phyloP scores from a whole-genome alignment of 2,329 filamentous ascomycete genomes.

The Ilyonectria destructans region DNA sequence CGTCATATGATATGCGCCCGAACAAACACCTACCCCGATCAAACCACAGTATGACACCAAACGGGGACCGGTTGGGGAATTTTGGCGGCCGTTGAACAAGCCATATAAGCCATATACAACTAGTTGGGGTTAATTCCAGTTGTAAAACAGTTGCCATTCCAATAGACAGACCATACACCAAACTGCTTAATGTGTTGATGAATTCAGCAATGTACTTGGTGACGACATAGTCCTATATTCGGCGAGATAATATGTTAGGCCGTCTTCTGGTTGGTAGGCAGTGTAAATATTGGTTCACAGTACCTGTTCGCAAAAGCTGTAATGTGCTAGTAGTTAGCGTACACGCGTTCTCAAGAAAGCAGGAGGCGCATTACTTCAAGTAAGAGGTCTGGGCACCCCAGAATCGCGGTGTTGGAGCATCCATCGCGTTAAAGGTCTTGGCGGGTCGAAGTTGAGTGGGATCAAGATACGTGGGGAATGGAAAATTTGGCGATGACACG shows the following conservation, averaged over 20 bases:
- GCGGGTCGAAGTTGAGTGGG: background rate
- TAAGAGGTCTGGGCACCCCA: slow-evolving; percentile 54
- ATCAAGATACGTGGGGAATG: too few species aligned
- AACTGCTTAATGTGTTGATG: slow-evolving; percentile 62
- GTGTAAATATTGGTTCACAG: background rate
- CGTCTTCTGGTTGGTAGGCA: background rate
- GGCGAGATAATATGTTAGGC: slow-evolving; percentile 11
- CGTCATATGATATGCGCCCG: slow-evolving; percentile 54
- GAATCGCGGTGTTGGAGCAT: slow-evolving; percentile 38
- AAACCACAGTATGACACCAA: slow-evolving; percentile 57
- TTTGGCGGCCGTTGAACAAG: slow-evolving; percentile 42
- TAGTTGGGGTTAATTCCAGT: slow-evolving; percentile 39
- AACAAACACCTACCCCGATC: slow-evolving; percentile 55
- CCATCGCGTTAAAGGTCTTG: background rate
- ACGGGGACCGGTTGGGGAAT: slow-evolving; percentile 45
- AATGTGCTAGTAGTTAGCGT: background rate
- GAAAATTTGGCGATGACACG: too few species aligned
- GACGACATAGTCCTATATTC: slow-evolving; percentile 57
- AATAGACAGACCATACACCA: slow-evolving; percentile 52
- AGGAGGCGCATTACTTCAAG: slow-evolving; percentile 45
- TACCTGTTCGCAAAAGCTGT: slow-evolving; percentile 53
- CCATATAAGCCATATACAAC: slow-evolving; percentile 59
- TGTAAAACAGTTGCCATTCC: background rate
- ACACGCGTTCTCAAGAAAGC: background rate
- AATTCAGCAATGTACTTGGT: slow-evolving; percentile 63